phyloP scores from a whole-genome alignment of 176 grass and related monocot species.

The Aegilops bicornis region DNA sequence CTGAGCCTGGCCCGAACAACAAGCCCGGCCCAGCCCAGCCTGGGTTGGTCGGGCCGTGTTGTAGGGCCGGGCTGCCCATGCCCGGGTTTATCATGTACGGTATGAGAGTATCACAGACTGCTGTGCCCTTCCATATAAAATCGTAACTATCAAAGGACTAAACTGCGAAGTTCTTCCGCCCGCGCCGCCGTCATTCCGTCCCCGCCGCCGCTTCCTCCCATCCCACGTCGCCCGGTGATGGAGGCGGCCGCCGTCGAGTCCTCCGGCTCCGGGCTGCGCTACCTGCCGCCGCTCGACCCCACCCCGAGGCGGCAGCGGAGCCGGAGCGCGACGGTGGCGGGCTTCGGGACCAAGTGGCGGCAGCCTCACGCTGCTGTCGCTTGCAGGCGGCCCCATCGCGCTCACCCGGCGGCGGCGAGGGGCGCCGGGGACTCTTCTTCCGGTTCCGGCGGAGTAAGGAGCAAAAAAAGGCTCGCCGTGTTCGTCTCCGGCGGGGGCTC shows the following conservation, averaged over 20 bases:
- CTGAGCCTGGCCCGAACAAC: too few species aligned
- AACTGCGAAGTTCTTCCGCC: not conserved
- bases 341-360: not conserved
- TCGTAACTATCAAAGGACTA: not conserved
- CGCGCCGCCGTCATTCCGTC: too few species aligned
- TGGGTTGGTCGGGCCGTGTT: too few species aligned
- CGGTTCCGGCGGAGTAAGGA: not conserved
- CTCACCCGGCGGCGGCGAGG: not conserved
- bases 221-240: not conserved
- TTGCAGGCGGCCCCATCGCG: not conserved
- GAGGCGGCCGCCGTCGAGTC: not conserved
- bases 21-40: too few species aligned
- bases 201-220: too few species aligned
- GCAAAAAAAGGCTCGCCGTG: constrained; percentile 43
- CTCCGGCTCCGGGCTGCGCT: not conserved
- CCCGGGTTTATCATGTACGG: too few species aligned
- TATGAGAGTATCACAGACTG: too few species aligned
- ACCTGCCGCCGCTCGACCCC: not conserved
- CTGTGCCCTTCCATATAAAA: too few species aligned
- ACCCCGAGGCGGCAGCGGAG: not conserved
- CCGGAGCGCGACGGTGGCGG: not conserved
- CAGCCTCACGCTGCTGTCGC: not conserved
- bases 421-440: not conserved
- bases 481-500: constrained; percentile 65
- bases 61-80: too few species aligned